phyloP scores from a whole-genome alignment of 352 stramenopile species.

The Phytophthora ramorum region DNA sequence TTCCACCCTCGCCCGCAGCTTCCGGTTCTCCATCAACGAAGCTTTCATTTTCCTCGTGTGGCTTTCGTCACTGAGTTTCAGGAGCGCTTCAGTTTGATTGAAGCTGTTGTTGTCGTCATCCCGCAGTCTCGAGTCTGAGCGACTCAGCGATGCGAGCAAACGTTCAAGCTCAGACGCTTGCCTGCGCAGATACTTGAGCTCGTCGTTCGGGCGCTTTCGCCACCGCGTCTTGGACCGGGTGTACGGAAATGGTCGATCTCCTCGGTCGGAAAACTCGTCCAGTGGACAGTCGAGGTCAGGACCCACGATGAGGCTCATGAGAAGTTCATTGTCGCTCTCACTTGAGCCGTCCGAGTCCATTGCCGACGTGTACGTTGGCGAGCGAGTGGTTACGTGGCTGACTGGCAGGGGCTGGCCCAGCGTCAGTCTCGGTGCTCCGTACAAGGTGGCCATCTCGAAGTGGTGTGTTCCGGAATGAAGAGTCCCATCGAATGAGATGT shows the following conservation, averaged over 20 bases:
- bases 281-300: background rate
- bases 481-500: background rate
- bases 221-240: constrained; percentile 31
- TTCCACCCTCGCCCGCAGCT: constrained; percentile 19
- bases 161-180: constrained; percentile 29
- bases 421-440: background rate
- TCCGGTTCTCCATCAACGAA: constrained; percentile 30
- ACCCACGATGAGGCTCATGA: constrained; percentile 15
- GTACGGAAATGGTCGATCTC: constrained; percentile 26
- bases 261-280: constrained; percentile 4
- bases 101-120: constrained; percentile 9
- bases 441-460: constrained; percentile 18
- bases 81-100: constrained; percentile 8
- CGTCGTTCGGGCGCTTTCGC: constrained; percentile 40
- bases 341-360: constrained; percentile 18
- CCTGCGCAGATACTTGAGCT: constrained; percentile 40
- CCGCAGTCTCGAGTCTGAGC: constrained; percentile 2
- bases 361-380: constrained; percentile 16
- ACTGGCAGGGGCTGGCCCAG: background rate
- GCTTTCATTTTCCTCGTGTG: constrained; percentile 11
- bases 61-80: constrained; percentile 16
- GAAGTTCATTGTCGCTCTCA: constrained; percentile 24
- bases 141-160: constrained; percentile 14
- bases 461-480: constrained; percentile 12
- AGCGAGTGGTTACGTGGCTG: constrained; percentile 10